A percentile compares a stretch with the other conserved stretches of the same genome.
These are phyloP conservation scores for Escallonia herrerae DNA, from an alignment of 129 eudicot species.

Conservation along the genomic window DNA sequence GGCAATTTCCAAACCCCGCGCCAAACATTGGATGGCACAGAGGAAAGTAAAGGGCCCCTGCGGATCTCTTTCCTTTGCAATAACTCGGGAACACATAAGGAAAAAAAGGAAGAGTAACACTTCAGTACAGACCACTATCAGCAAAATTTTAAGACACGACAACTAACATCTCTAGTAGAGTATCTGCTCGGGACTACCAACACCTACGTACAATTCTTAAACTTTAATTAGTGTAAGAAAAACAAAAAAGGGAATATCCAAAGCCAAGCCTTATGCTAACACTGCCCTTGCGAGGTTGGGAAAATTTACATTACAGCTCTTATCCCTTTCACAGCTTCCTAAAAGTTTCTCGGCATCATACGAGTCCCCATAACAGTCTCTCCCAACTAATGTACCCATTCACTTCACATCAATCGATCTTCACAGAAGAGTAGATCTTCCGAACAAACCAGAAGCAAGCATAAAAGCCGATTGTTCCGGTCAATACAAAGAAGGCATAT, in stretches of 20 bases:
- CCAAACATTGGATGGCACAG: too few species aligned
- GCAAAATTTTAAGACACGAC: too few species aligned
- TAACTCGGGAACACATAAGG: too few species aligned
- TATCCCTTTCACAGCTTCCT: constrained; percentile 17
- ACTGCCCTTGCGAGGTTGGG: neutral
- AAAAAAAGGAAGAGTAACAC: too few species aligned
- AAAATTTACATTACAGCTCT: neutral
- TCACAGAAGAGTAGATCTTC: constrained; percentile 76
- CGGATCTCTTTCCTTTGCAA: too few species aligned
- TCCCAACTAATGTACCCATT: constrained; percentile 7
- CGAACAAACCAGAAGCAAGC: constrained; percentile 84
- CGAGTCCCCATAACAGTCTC: neutral
- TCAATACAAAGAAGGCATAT: constrained; percentile 75
- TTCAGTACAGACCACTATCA: too few species aligned
- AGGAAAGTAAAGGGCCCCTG: too few species aligned
- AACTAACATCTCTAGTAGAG: too few species aligned
- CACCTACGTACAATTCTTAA: too few species aligned
- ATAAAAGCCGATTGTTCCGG: constrained; percentile 76
- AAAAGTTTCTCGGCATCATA: constrained; percentile 15
- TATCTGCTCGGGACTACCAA: too few species aligned
- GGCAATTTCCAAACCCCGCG: too few species aligned
- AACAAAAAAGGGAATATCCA: neutral
- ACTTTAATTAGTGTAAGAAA: neutral
- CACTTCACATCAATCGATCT: constrained; percentile 60
- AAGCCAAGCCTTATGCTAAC: constrained; percentile 11